Base-by-base conservation (phyloP, 108 stramenopile species). In the Ochromonas danica region DNA sequence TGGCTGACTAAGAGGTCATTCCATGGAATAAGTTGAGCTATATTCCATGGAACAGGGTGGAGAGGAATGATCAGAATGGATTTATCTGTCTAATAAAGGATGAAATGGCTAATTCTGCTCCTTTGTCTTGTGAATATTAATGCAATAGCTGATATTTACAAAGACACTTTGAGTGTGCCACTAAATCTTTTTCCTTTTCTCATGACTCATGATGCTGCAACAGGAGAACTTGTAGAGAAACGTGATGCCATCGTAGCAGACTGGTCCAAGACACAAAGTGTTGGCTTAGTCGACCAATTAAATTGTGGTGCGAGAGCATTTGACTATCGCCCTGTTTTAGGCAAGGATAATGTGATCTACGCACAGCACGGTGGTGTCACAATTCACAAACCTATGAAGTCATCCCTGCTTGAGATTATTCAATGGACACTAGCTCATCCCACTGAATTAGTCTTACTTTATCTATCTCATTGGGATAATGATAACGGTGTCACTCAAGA, bases 181-280 rank as follows among this genome's bases (percentile, higher is more conserved):
- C n/a, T n/a, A n/a, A n/a, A n/a, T n/a, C n/a, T n/a, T n/a, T n/a
- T n/a, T n/a, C n/a, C n/a, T n/a, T n/a, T n/a, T n/a, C n/a, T n/a
- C n/a, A n/a, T n/a, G n/a, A 33, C 72, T 30, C 72, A 75, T 42
- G 72, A 75, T 75, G 3, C 72, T 41, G 72, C 72, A 45, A 33
- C 72, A 33, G 72, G 72, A n/a, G 63, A 67, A 36, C 6, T 67
- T 36, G 31, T 35, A 28, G 51, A 57, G 17, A 6, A 17, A 6
- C 25, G 72, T 35, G 43, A 45, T 36, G 6, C 6, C 25, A 75
- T 75, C 28, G 72, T 75, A 6, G 28, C 72, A 6, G 10, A 42
- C 3, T 75, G 72, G 72, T 17, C 72, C 10, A 17, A 75, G 38
- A 75, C 72, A 10, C 72, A 75, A 42, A 75, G 51, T 10, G 51